Evolutionary conservation across 495 filamentous ascomycete species (phyloP).

Genomic region (Penicillium dipodomyicola): DNA sequence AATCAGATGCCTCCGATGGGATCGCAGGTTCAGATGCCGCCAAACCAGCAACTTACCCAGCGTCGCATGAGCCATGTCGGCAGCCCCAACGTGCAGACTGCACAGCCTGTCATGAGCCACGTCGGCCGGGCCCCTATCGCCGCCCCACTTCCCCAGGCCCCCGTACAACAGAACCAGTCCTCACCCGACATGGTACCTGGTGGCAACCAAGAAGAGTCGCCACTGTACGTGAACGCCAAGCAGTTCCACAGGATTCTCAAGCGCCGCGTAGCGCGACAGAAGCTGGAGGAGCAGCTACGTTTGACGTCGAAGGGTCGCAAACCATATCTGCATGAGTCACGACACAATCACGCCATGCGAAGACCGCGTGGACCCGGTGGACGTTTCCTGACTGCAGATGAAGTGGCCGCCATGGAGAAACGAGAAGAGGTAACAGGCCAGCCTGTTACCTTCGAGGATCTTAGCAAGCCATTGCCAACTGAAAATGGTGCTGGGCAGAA

Average conservation of each 20-base stretch:
- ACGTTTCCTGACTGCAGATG: conserved; percentile 95
- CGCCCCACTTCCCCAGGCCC: conserved; percentile 47
- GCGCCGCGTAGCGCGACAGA: conserved; percentile 86
- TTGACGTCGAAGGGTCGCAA: conserved; percentile 94
- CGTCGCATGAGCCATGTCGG: conserved; percentile 52
- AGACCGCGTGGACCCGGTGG: conserved; percentile 94
- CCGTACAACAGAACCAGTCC: conserved; percentile 64
- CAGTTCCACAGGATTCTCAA: conserved; percentile 98
- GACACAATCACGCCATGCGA: conserved; percentile 98
- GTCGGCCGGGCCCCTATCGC: conserved; percentile 48
- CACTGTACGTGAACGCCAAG: conserved; percentile 96
- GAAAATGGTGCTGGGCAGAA: conserved; percentile 44
- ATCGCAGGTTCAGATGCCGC: conserved; percentile 48
- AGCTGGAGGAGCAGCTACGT: conserved; percentile 84
- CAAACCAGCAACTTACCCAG: conserved; percentile 45
- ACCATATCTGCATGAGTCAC: conserved; percentile 97
- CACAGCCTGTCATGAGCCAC: conserved; percentile 51
- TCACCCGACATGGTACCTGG: conserved; percentile 80
- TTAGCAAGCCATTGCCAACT: conserved; percentile 28
- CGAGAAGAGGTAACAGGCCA: conserved; percentile 30
- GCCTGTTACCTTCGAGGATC: conserved; percentile 25
- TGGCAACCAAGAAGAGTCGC: conserved; percentile 77
- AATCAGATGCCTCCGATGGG: conserved; percentile 53
- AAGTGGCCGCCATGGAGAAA: conserved; percentile 87
- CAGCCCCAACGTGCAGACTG: conserved; percentile 46